These are phyloP conservation scores for Backusella tuberculispora DNA, from an alignment of 192 early-diverging fungal genomes.

Conservation along the genomic window DNA sequence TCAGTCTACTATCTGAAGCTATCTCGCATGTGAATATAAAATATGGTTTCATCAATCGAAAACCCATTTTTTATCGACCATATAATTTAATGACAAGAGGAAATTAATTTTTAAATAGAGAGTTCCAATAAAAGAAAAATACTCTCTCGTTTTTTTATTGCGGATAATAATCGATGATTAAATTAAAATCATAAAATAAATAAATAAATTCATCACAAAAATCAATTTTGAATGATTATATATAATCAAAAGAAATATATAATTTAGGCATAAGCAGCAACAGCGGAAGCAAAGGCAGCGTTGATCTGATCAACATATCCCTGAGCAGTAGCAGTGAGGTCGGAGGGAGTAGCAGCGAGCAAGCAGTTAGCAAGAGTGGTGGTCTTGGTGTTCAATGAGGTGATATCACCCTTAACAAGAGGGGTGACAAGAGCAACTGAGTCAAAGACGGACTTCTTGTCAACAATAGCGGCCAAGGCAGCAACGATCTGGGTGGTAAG, in stretches of 20 bases:
- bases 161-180: no score
- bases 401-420: constrained; percentile 3
- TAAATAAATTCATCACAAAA: not conserved
- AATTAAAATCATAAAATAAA: not conserved
- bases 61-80: no score
- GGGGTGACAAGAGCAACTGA: not conserved
- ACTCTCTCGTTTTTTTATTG: no score
- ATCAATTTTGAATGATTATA: not conserved
- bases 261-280: not conserved
- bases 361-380: not conserved
- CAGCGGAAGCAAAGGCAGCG: not conserved
- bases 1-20: no score
- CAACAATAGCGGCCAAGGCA: no score
- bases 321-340: not conserved
- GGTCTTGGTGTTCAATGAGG: not conserved
- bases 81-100: no score
- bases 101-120: no score
- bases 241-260: not conserved
- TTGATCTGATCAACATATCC: not conserved
- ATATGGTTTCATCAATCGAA: no score
- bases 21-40: no score
- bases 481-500: no score
- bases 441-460: no score
- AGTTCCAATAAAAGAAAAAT: no score
- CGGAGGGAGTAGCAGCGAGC: not conserved